Base-by-base conservation (phyloP, 2,329 filamentous ascomycete species). In the Fusarium metavorans region DNA sequence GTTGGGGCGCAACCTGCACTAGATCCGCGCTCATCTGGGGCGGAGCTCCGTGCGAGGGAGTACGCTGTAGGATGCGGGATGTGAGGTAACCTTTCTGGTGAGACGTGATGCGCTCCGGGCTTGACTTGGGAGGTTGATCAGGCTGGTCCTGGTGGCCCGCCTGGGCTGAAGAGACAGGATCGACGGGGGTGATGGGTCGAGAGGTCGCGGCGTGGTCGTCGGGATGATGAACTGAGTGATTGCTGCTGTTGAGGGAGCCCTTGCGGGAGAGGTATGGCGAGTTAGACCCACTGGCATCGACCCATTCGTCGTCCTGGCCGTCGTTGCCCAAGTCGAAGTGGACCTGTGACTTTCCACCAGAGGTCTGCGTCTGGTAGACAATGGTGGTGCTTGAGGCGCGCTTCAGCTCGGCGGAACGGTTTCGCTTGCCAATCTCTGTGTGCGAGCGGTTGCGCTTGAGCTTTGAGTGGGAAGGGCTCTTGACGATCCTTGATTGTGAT, bases 81-180 rank as follows among this genome's bases (percentile, higher is more conserved):
- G 92, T 94, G 61, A 94, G 88, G 70, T 92, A 90, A 76, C 91
- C 89, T 70, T 90, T 92, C 77, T 92, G 91, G 39, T 87, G 85
- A 16, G 82, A 78, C 34, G 83, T 85, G 67, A 86, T 82, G 66
- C 83, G 84, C 43, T 85, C 83, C 27, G 83, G 82, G 23, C 78
- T 81, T 62, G 76, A 77, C 30, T 75, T 70, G 27, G 56, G 67
- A 48, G 64, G 68, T 35, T 68, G 65, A 39, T 73, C 64, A 18
- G 60, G 45, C 52, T 74, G 61, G 25, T 64, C 56, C 16, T 67
- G 64, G n/a, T 72, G 67, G 50, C 64, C 64, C 43, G 52, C 45
- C 54, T 65, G 76, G 64, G 54, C 62, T 39, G 61, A 56, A 37
- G 66, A 35, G 20, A 54, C 45, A n/a, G 72, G 72, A 37, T 80